phyloP scores from a whole-genome alignment of 208 protist species.

The Histomonas meleagridis region DNA sequence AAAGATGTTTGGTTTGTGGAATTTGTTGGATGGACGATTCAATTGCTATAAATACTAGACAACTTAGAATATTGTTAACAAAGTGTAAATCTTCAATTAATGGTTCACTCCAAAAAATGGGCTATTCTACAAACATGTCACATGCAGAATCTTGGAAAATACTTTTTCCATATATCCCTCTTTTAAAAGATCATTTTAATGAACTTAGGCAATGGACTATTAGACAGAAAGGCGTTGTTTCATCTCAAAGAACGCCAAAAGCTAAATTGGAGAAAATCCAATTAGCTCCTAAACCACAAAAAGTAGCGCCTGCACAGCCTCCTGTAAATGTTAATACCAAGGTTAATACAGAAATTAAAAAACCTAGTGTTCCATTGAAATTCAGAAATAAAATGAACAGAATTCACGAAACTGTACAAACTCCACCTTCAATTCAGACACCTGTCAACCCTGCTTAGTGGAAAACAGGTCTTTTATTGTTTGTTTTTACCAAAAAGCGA shows the following conservation, averaged over 20 bases:
- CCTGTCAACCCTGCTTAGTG: too few relatives aligned
- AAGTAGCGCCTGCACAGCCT: too few relatives aligned
- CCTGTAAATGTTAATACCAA: too few relatives aligned
- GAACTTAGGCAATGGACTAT: background rate
- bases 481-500: too few relatives aligned
- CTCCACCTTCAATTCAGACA: too few relatives aligned
- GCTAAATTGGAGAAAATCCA: too few relatives aligned
- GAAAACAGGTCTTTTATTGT: too few relatives aligned
- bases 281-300: too few relatives aligned
- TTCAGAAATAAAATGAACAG: background rate
- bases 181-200: background rate
- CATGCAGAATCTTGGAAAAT: background rate
- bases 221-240: background rate
- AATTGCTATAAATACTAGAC: background rate
- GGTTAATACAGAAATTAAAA: background rate
- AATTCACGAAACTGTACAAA: background rate
- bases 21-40: background rate
- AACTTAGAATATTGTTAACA: background rate
- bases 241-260: too few relatives aligned
- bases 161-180: background rate
- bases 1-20: background rate
- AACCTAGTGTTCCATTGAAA: background rate
- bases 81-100: slow-evolving; percentile 17
- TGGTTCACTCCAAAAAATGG: background rate
- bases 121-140: background rate